Evolutionary conservation across 331 rosid genomes (phyloP).

Genomic region (Rhamnella rubrinervis): DNA sequence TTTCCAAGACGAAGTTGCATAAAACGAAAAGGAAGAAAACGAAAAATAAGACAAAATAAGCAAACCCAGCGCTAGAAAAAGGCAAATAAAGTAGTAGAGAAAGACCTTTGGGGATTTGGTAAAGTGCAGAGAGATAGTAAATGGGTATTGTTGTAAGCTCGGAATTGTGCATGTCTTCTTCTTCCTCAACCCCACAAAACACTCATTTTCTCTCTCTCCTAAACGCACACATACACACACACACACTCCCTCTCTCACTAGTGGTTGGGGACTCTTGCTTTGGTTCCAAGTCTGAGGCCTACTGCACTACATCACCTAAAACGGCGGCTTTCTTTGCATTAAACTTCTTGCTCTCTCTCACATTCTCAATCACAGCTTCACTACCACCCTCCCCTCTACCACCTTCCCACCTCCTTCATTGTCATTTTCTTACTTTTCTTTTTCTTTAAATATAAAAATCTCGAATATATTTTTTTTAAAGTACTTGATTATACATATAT

Average conservation of each 20-base stretch:
- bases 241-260: conserved; percentile 8
- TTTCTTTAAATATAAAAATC: not conserved
- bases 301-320: conserved; percentile 25
- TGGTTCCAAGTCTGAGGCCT: conserved; percentile 29
- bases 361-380: conserved; percentile 7
- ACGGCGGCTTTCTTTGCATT: conserved; percentile 29
- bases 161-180: conserved; percentile 40
- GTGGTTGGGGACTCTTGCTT: conserved; percentile 23
- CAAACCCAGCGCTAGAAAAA: conserved; percentile 9
- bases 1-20: not conserved
- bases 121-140: conserved; percentile 10
- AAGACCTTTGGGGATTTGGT: conserved; percentile 25
- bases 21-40: not conserved
- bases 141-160: conserved; percentile 32
- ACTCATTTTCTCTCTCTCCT: not conserved
- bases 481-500: not conserved
- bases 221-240: not conserved
- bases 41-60: not conserved
- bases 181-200: conserved; percentile 21
- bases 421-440: not conserved
- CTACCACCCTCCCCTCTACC: conserved; percentile 11
- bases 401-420: conserved; percentile 32
- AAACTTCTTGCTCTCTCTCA: conserved; percentile 27
- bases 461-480: not conserved
- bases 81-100: conserved; percentile 1